Evolutionary conservation across 345 rosid genomes (phyloP).

Genomic region (rapeseed (Brassica napus)): DNA sequence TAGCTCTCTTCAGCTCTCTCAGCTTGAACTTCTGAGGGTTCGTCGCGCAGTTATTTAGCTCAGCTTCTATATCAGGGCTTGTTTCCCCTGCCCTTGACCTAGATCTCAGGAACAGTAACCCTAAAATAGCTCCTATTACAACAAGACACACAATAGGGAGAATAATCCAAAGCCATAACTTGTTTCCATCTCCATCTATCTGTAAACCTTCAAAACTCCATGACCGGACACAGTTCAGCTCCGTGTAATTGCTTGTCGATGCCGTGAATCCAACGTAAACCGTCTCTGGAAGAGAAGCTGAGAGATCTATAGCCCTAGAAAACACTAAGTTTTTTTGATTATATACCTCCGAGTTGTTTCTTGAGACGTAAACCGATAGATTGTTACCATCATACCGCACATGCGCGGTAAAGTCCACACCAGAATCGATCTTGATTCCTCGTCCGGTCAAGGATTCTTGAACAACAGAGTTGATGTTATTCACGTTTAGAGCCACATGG

Average conservation of each 20-base stretch:
- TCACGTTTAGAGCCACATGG: constrained; percentile 67
- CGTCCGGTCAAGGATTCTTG: constrained; percentile 46
- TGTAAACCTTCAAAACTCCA: constrained; percentile 54
- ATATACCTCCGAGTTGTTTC: neutral
- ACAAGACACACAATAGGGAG: constrained; percentile 24
- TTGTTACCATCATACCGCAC: constrained; percentile 52
- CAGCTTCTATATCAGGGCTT: constrained; percentile 51
- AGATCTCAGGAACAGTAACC: constrained; percentile 30
- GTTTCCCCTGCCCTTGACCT: constrained; percentile 34
- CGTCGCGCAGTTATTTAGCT: constrained; percentile 42
- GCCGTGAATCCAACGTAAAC: constrained; percentile 71
- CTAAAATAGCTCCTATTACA: constrained; percentile 12
- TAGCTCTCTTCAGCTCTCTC: constrained; percentile 57
- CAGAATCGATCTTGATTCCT: constrained; percentile 36
- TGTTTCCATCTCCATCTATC: constrained; percentile 18
- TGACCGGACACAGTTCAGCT: constrained; percentile 57
- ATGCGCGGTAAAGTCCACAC: constrained; percentile 14
- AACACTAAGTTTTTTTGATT: constrained; percentile 37
- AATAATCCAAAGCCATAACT: constrained; percentile 40
- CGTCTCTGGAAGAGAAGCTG: constrained; percentile 47
- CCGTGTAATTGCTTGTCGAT: constrained; percentile 48
- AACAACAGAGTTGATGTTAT: constrained; percentile 43
- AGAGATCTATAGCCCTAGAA: constrained; percentile 50
- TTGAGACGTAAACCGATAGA: constrained; percentile 49
- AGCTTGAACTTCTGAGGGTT: constrained; percentile 61